Evolutionary conservation across 202 grass and related monocot genomes (phyloP).

Genomic region (Zizania palustris): DNA sequence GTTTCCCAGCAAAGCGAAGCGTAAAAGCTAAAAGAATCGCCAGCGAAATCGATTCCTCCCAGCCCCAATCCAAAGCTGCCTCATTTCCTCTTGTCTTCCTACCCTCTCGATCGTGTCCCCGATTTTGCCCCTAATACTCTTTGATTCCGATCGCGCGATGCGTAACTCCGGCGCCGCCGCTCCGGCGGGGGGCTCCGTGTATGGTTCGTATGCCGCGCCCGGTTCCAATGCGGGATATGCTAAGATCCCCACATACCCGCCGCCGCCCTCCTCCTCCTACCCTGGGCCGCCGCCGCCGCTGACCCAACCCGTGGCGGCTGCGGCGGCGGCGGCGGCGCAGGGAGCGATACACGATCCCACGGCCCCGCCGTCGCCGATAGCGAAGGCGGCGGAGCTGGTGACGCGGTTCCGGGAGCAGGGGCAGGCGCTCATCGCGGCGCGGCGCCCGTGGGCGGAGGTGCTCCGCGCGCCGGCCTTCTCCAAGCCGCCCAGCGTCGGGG

Average conservation of each 20-base stretch:
- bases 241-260: conserved; percentile 58
- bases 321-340: background rate
- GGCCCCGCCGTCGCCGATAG: conserved; percentile 45
- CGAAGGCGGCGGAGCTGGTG: conserved; percentile 63
- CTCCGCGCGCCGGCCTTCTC: conserved; percentile 66
- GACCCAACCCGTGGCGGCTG: conserved; percentile 2
- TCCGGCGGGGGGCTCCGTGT: conserved; percentile 28
- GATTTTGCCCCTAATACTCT: too few species aligned
- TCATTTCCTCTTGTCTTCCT: too few species aligned
- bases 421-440: conserved; percentile 64
- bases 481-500: conserved; percentile 57
- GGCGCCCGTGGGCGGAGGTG: conserved; percentile 76
- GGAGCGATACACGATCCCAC: conserved; percentile 44
- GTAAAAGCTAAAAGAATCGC: too few species aligned
- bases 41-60: too few species aligned
- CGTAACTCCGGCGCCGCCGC: background rate
- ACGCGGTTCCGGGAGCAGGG: conserved; percentile 79
- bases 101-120: too few species aligned
- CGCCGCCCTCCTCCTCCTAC: conserved; percentile 43
- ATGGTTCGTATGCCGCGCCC: conserved; percentile 35
- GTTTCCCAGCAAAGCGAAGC: too few species aligned
- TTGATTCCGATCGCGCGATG: too few species aligned
- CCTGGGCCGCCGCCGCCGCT: background rate
- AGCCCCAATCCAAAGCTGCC: too few species aligned
- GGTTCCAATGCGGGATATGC: conserved; percentile 41